phyloP scores from a whole-genome alignment of 2,329 filamentous ascomycete species.

The Fusarium nematophilum region DNA sequence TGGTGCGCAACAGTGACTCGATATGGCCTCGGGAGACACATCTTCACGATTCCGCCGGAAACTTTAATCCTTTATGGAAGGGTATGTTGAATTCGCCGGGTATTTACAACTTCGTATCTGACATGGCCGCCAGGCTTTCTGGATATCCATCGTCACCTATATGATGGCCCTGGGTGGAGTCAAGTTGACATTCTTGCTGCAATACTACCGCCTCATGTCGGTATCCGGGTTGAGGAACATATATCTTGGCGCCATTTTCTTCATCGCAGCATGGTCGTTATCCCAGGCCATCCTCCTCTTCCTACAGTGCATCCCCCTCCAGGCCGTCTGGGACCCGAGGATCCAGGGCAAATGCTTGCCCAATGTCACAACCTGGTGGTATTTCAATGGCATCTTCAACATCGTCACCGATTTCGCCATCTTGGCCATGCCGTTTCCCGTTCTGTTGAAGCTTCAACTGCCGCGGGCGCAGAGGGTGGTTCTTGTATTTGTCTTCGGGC shows the following conservation, averaged over 20 bases:
- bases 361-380: not conserved
- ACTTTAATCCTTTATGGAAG: not conserved
- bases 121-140: conserved; percentile 16
- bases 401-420: conserved; percentile 29
- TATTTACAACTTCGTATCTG: not conserved
- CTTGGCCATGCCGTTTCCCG: conserved; percentile 17
- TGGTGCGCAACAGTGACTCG: conserved; percentile 29
- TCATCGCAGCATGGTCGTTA: conserved; percentile 16
- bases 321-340: conserved; percentile 13
- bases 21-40: conserved; percentile 16
- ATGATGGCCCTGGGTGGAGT: conserved; percentile 3
- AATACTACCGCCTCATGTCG: conserved; percentile 29
- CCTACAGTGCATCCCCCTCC: conserved; percentile 16
- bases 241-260: conserved; percentile 1
- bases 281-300: conserved; percentile 12
- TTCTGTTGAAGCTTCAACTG: conserved; percentile 27
- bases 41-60: not conserved
- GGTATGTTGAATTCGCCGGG: not conserved
- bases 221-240: conserved; percentile 18
- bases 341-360: conserved; percentile 10
- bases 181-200: conserved; percentile 32
- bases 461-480: conserved; percentile 22
- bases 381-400: conserved; percentile 7
- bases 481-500: conserved; percentile 14
- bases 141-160: conserved; percentile 21